Percentiles rank a stretch among this genome's conserved stretches.
phyloP scores from a whole-genome alignment of 1,284 basidiomycete species.

The Papiliotrema terrestris region DNA sequence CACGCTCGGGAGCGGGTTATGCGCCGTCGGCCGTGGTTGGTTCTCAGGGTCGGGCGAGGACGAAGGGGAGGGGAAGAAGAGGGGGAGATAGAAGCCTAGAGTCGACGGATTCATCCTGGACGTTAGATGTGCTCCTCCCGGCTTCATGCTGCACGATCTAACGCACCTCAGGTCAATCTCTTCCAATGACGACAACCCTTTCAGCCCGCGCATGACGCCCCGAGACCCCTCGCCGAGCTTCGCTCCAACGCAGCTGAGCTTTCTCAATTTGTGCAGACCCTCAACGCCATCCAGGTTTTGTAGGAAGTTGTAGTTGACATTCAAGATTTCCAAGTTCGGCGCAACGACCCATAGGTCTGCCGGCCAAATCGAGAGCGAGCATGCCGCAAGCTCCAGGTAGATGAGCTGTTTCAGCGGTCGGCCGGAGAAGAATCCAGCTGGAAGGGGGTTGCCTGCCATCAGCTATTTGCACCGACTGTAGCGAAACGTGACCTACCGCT shows the following conservation, averaged over 20 bases:
- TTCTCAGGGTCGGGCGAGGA: slow-evolving; percentile 1
- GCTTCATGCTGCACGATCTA: background rate
- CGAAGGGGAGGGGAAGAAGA: slow-evolving; percentile 52
- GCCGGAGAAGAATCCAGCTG: slow-evolving; percentile 54
- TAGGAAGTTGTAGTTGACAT: slow-evolving; percentile 93
- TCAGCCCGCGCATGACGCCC: slow-evolving; percentile 65
- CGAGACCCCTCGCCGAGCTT: slow-evolving; percentile 58
- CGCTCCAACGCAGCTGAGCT: slow-evolving; percentile 80
- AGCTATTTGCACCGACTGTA: background rate
- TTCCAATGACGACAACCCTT: slow-evolving; percentile 70
- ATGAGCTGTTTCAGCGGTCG: slow-evolving; percentile 73
- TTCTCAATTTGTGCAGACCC: slow-evolving; percentile 71
- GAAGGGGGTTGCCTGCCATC: slow-evolving; percentile 46
- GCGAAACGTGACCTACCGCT: slow-evolving; percentile 61
- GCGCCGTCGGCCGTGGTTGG: background rate
- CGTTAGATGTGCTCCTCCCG: background rate
- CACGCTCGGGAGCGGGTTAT: slow-evolving; percentile 10
- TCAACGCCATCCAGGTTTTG: slow-evolving; percentile 64
- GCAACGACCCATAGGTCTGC: slow-evolving; percentile 61
- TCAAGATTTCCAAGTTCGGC: slow-evolving; percentile 87
- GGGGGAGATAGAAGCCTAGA: slow-evolving; percentile 86
- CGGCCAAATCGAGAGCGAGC: slow-evolving; percentile 75
- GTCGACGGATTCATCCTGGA: slow-evolving; percentile 89
- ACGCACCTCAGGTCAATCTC: slow-evolving; percentile 85
- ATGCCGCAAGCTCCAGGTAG: slow-evolving; percentile 90